Percentiles rank a stretch among this genome's conserved stretches.
Evolutionary conservation across 495 filamentous ascomycete species (phyloP).

Genomic region (Podospora fimiseda): DNA sequence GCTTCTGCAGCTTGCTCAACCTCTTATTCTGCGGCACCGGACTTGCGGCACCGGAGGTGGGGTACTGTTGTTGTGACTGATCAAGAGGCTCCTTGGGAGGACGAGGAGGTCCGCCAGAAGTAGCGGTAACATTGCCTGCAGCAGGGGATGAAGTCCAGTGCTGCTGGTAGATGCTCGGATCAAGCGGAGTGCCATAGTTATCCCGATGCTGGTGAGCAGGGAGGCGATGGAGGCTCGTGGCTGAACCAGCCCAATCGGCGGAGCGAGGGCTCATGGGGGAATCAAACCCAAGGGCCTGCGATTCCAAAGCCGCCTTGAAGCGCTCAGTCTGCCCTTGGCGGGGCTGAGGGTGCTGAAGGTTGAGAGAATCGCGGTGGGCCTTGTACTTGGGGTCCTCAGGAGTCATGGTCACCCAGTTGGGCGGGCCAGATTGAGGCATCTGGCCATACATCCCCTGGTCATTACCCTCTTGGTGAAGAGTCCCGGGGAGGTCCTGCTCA

Average conservation of each 20-base stretch:
- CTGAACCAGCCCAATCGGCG: slow-evolving; percentile 65
- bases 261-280: slow-evolving; percentile 61
- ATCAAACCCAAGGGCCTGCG: slow-evolving; percentile 65
- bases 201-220: slow-evolving; percentile 37
- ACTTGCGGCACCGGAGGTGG: slow-evolving; percentile 7
- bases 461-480: slow-evolving; percentile 12
- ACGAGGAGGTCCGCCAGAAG: slow-evolving; percentile 31
- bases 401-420: slow-evolving; percentile 33
- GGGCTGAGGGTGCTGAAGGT: slow-evolving; percentile 86
- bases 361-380: slow-evolving; percentile 81
- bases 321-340: slow-evolving; percentile 74
- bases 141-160: slow-evolving; percentile 38
- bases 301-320: slow-evolving; percentile 75
- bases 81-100: slow-evolving; percentile 49
- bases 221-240: slow-evolving; percentile 45
- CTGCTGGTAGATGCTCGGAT: slow-evolving; percentile 28
- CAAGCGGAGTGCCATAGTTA: slow-evolving; percentile 30
- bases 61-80: slow-evolving; percentile 7
- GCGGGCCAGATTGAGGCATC: slow-evolving; percentile 25
- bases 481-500: slow-evolving; percentile 33
- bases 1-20: slow-evolving; percentile 38
- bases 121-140: slow-evolving; percentile 15
- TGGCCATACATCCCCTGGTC: slow-evolving; percentile 16
- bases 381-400: slow-evolving; percentile 88
- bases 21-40: slow-evolving; percentile 30